Evolutionary conservation across 2,329 filamentous ascomycete species (phyloP).

Genomic region (Rhexocercosporidium sp.): DNA sequence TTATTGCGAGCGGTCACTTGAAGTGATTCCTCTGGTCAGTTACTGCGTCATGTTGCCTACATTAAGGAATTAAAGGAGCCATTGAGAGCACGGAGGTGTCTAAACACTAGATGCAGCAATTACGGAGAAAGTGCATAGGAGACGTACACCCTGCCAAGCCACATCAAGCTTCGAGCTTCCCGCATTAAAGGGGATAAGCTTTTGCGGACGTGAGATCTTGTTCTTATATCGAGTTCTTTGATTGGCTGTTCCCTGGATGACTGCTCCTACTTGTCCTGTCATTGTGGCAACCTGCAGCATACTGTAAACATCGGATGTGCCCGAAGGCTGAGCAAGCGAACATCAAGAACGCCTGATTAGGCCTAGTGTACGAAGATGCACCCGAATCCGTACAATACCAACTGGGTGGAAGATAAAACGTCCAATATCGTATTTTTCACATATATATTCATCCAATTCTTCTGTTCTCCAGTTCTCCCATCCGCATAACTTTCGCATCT

Average conservation of each 20-base stretch:
- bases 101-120: neutral
- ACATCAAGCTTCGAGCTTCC: conserved; percentile 5
- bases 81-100: neutral
- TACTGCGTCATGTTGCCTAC: neutral
- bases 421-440: neutral
- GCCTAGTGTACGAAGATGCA: conserved; percentile 4
- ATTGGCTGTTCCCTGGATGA: neutral
- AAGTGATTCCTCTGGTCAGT: neutral
- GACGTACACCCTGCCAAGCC: conserved; percentile 5
- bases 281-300: neutral
- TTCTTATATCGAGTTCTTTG: neutral
- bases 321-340: conserved; percentile 17
- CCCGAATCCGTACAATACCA: neutral
- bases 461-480: neutral
- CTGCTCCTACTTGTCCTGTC: neutral
- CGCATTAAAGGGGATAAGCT: neutral
- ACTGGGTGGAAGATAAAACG: neutral
- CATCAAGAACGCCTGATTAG: conserved; percentile 14
- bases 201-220: neutral
- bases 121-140: neutral
- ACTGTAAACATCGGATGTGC: neutral
- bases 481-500: conserved; percentile 9
- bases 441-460: conserved; percentile 22
- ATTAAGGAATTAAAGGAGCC: neutral
- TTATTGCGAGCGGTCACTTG: neutral